Base-by-base conservation (phyloP, 106 monocot species). In the Dactylorhiza incarnata region DNA sequence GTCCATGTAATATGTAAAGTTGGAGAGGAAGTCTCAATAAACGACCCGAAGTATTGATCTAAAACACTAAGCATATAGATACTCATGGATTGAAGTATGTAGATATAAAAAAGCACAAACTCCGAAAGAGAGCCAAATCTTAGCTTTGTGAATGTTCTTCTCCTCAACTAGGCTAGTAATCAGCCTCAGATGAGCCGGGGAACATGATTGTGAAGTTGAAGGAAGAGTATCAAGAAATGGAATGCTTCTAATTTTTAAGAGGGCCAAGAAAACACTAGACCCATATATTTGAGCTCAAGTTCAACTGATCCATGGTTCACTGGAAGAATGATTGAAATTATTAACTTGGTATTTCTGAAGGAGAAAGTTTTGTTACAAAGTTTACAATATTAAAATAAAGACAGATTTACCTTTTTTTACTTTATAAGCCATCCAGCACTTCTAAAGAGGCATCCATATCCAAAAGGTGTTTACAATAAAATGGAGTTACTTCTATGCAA, bases 41-140 rank as follows among this genome's bases (percentile, higher is more conserved):
- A 37, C 3, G 37, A 37, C 37, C 37, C 37, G 1, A 37, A 37
- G 37, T 37, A 37, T 37, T 37, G n/a, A n/a, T n/a, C n/a, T n/a
- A 37, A 37, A 37, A 37, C 37, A 37, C 37, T 37, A 37, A 37
- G 37, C 37, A 25, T 44, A 25, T 29, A 37, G 44, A 19, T 87
- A 94, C 91, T 91, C 90, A n/a, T 77, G 81, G 49, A 92, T 92
- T 5, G 89, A 88, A 2, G 79, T 80, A 75, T 92, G 92, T 22
- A 95, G 81, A 72, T 78, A 89, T 16, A 95, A 89, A 71, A 95
- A 95, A 7, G 88, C 92, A 58, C 71, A 84, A 55, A 95, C 20
- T 37, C 92, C 95, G 12, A 92, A 80, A 67, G 68, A 76, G 37
- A 95, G 71, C 71, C 83, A 68, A 62, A 86, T 81, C 48, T 85